Evolutionary conservation across 345 rosid species (phyloP), one percentile per base, ranked within the genome.

Genomic region (Sisymbrium altissimum): DNA sequence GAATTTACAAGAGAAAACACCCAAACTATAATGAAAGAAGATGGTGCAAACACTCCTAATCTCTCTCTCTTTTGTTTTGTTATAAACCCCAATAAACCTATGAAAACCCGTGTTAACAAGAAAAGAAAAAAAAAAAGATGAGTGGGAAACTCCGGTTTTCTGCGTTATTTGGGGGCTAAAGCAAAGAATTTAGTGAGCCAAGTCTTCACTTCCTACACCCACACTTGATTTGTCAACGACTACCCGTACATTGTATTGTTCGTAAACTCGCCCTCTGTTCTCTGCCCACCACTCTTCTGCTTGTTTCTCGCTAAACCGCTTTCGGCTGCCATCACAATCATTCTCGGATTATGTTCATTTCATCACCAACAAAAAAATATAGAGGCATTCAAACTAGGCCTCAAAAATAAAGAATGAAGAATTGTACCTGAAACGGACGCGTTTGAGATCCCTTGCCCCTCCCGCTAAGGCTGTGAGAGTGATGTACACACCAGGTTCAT

Each of bases 201-300:
- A 68, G 79, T 87, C 97, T 70, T 88, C 96, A 72, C 93, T 87
- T 45, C 82, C 96, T 9, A 85, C 88, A 70, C 97, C 92, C 17
- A 84, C 83, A 72, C 89, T 90, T 32, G 97, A 90, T 83, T 86
- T 92, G 78, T 90, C 94, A 60, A 60, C 73, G 25, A 84, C 75
- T 84, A 74, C 75, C 33, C 88, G 96, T n/a, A 95, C 98, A 48
- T 90, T 90, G 90, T 95, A 90, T 32, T 81, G 90, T 69, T 90
- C 91, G 7, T 90, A 89, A 12, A 95, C 97, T 75, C 99, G 83
- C 67, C 86, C 88, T 59, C 97, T 85, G 70, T 95, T 95, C 78
- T 86, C 94, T 45, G 94, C 86, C 99, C 99, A 95, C 99, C 99
- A 95, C 70, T 84, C 87, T 77, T 90, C 99, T 0, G 99, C 99